These are phyloP conservation scores for Vigna radiata DNA, from an alignment of 306 rosid genomes.

Conservation along the genomic window DNA sequence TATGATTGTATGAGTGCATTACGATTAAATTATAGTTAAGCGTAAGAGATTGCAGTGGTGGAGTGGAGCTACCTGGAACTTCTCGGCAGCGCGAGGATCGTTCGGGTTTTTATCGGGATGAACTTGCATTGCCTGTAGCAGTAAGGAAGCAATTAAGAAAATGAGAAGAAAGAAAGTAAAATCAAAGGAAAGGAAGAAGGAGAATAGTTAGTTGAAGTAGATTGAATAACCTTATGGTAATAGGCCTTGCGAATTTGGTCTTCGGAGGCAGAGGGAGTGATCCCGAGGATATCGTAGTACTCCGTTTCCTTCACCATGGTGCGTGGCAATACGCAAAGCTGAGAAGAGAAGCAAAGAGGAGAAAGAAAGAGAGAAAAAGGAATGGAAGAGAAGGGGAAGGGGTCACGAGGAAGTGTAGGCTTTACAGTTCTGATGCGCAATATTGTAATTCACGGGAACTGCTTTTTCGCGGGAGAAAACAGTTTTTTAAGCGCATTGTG, in stretches of 20 bases:
- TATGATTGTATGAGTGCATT: not conserved
- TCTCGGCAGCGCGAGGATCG: constrained; percentile 88
- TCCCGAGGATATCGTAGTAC: constrained; percentile 80
- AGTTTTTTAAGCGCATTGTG: constrained; percentile 51
- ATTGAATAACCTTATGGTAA: constrained; percentile 68
- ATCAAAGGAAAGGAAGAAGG: not conserved
- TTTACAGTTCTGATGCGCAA: constrained; percentile 67
- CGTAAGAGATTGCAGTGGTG: not conserved
- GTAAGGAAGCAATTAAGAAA: not conserved
- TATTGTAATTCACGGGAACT: constrained; percentile 54
- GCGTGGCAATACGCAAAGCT: constrained; percentile 4
- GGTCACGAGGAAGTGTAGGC: constrained; percentile 46
- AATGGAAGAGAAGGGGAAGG: not conserved
- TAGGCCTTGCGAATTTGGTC: constrained; percentile 91
- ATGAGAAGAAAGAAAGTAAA: not conserved
- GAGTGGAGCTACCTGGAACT: constrained; percentile 53
- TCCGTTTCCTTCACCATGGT: constrained; percentile 84
- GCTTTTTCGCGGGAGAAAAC: constrained; percentile 78
- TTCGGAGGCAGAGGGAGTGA: constrained; percentile 73
- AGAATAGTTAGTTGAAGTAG: not conserved
- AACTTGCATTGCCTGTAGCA: constrained; percentile 83
- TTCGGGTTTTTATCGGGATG: constrained; percentile 95
- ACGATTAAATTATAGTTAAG: no score
- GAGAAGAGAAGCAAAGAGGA: constrained; percentile 15
- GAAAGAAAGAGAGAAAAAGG: not conserved